phyloP scores from a whole-genome alignment of 306 rosid species.

The cucumber (Cucumis sativus) region DNA sequence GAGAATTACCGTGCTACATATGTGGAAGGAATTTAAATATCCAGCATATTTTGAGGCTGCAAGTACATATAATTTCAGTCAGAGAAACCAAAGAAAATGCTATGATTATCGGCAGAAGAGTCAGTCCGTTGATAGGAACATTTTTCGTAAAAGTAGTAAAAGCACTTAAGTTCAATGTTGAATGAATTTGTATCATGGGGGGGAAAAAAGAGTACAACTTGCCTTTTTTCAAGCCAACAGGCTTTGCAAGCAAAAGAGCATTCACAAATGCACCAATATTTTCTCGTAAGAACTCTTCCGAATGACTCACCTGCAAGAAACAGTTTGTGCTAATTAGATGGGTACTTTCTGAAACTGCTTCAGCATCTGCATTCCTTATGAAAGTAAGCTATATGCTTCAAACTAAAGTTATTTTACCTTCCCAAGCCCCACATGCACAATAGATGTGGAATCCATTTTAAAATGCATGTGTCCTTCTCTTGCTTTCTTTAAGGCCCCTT shows the following conservation, averaged over 20 bases:
- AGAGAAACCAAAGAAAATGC: slow-evolving; percentile 1
- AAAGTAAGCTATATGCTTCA: slow-evolving; percentile 4
- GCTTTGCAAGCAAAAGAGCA: slow-evolving; percentile 78
- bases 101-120: neutral
- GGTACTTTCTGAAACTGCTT: slow-evolving; percentile 1
- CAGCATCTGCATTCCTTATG: neutral
- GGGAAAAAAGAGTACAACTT: slow-evolving; percentile 22
- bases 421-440: slow-evolving; percentile 83
- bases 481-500: slow-evolving; percentile 72
- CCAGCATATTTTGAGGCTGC: slow-evolving; percentile 99
- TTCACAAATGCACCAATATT: slow-evolving; percentile 90
- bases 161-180: neutral
- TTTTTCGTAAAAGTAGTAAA: neutral
- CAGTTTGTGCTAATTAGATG: slow-evolving; percentile 3
- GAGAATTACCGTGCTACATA: slow-evolving; percentile 78
- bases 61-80: neutral
- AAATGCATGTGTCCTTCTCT: slow-evolving; percentile 75
- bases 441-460: slow-evolving; percentile 88
- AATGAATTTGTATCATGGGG: neutral
- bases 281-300: slow-evolving; percentile 68
- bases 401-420: slow-evolving; percentile 44
- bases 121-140: neutral
- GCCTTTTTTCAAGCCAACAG: slow-evolving; percentile 89
- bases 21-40: slow-evolving; percentile 71
- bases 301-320: slow-evolving; percentile 54